Evolutionary conservation across 2,329 filamentous ascomycete species (phyloP), one percentile per base, ranked within the genome.

Genomic region (Coniochaeta pulveracea): DNA sequence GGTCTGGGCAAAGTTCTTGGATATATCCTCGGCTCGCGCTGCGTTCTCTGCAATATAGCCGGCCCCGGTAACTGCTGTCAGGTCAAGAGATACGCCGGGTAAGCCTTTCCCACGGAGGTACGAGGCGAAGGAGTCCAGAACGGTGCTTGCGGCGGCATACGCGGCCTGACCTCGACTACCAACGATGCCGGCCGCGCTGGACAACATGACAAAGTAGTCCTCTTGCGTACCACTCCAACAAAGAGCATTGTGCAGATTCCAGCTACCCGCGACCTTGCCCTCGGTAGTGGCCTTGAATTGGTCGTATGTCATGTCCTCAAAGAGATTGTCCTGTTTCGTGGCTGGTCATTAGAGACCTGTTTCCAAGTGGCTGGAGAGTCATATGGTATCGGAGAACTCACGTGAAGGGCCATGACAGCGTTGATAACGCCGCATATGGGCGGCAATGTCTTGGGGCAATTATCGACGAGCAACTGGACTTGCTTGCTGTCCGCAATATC

Each of bases 41-140:
- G 53, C 51, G 37, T 51, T 64, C 39, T 66, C 60, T 1, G 65
- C 63, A 3, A 72, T 47, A 44, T 69, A 69, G 2, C 67, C 66
- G 1, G 62, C 58, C 26, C 61, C 65, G 0, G 54, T 55, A 10
- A 78, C 60, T 1, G 60, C 60, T 0, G 69, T 69, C 18, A 78
- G 50, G 42, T 76, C 62, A 2, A 79, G 52, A 1, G 61, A 58
- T 0, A 61, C 12, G 0, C 41, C 48, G 1, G 58, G 48, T 2
- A 61, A 47, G 0, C 57, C 58, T 6, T 42, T 43, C 2, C 37
- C 31, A 2, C 44, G 40, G 2, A 60, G 51, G 36, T 54, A 52
- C 22, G 51, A 48, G 12, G 51, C 54, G 7, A 65, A 48, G 5
- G 52, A 46, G 31, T 62, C 53, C 28, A 61, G 45, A 46, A 58